Base-by-base conservation (phyloP, 495 filamentous ascomycete genomes). In the Neurospora cerealis region DNA sequence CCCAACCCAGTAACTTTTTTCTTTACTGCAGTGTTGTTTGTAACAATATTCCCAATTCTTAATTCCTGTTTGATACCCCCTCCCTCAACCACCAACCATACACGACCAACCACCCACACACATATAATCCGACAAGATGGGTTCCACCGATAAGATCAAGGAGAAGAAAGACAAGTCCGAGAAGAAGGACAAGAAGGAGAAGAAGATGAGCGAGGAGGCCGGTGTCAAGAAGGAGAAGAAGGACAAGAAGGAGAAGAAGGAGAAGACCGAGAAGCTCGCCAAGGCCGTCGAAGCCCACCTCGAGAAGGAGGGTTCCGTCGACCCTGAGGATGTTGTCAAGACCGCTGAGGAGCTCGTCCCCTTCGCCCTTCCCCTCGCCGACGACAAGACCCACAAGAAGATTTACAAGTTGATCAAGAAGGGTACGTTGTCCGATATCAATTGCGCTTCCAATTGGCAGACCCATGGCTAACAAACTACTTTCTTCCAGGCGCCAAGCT, bases 371-470 rank as follows among this genome's bases (percentile, higher is more conserved):
- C 96, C 96, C 62, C 85, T 98, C 78, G 94, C 93, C 24, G 92
- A 96, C 78, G 94, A 97, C 79, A 97, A 97, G 88, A 83, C 87
- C 34, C 88, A 90, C 77, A 97, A 98, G 90, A 98, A 97, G 89
- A 89, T 96, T 44, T 84, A 95, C 79, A 96, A 96, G 88, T 89
- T 89, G 40, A 93, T 98, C 71, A 95, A 96, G 88, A 96, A 96
- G 86, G 93, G 96, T 97, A 39, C 37, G 37, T 38, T 38, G 0
- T 38, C 8, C 9, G 2, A 11, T 38, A 1, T 38, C 9, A 10
- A 38, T 38, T 38, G 37, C 37, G 37, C 37, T 9, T 3, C 2
- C 37, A 38, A 38, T 38, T 9, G 32, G 37, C 9, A 38, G 32
- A 38, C 37, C 8, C n/a, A n/a, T n/a, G n/a, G n/a, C n/a, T n/a